These are phyloP conservation scores for Mucor racemosus DNA, from an alignment of 371 early-diverging fungal species.

Conservation along the genomic window DNA sequence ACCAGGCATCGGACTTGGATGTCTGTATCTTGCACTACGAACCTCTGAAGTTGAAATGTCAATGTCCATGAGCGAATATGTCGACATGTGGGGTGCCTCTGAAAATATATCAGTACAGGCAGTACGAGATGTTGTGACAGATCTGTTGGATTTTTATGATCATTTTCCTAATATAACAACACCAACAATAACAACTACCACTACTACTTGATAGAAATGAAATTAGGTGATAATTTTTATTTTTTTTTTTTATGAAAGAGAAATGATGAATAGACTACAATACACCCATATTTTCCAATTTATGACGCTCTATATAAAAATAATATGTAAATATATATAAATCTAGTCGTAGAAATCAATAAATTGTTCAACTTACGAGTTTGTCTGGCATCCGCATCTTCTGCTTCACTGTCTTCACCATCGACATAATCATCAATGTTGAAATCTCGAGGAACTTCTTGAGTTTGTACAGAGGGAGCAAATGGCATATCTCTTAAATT, in stretches of 20 bases:
- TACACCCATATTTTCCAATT: slow-evolving; percentile 42
- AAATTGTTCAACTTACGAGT: slow-evolving; percentile 38
- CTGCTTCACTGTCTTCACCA: slow-evolving; percentile 55
- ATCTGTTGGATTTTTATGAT: slow-evolving; percentile 39
- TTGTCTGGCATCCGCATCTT: slow-evolving; percentile 47
- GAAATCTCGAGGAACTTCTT: slow-evolving; percentile 60
- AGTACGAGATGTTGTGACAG: slow-evolving; percentile 48
- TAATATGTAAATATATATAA: not conserved
- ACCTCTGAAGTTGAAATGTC: slow-evolving; percentile 38
- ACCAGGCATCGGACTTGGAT: slow-evolving; percentile 46
- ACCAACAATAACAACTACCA: not conserved
- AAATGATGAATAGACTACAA: slow-evolving; percentile 17
- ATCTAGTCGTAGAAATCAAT: not conserved
- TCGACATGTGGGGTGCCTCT: slow-evolving; percentile 53
- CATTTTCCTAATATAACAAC: slow-evolving; percentile 1
- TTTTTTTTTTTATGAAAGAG: not conserved
- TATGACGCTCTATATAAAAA: slow-evolving; percentile 34
- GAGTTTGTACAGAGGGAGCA: slow-evolving; percentile 97
- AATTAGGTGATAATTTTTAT: slow-evolving; percentile 7
- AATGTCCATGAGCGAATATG: slow-evolving; percentile 55
- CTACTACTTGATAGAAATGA: not conserved
- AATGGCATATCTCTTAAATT: slow-evolving; percentile 85
- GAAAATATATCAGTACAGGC: slow-evolving; percentile 55
- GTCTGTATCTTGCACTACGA: slow-evolving; percentile 52
- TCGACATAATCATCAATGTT: slow-evolving; percentile 49